Base-by-base conservation (phyloP, 2,329 filamentous ascomycete species). In the Pseudocercospora crystallina region DNA sequence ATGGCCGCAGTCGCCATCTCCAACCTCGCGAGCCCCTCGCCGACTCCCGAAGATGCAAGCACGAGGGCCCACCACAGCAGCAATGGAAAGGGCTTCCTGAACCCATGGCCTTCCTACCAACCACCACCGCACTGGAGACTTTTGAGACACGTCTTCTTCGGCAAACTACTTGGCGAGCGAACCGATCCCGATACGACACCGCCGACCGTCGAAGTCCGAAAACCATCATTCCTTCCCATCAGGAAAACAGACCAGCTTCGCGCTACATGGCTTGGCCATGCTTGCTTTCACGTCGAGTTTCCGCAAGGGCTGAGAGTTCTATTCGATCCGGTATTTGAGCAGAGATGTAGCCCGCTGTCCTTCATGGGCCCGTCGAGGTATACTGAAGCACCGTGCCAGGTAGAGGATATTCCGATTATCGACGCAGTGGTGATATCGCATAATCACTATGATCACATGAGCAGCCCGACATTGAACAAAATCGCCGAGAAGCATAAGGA, bases 251-350 rank as follows among this genome's bases (percentile, higher is more conserved):
- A 71, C 13, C 77, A 80, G 35, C 79, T 97, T 17, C 84, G 90
- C 47, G 89, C 91, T 31, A 97, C 92, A 35, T 96, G 92, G 92
- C 83, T 97, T 2, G 92, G 92, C 32, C 92, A 97, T 69, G 91
- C 92, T 3, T 96, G 90, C 74, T 96, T 90, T 74, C 91, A 89
- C 64, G 83, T 95, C 61, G 92, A 96, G 70, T 96, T 91, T 63
- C 90, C 90, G 1, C 80, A 81, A 11, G 92, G 92, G 1, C 76
- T 97, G 46, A 84, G 92, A 47, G 89, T 95, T 3, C 81, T 97
- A 3, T 96, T 96, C 68, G 92, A 96, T 65, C 92, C 92, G 1
- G 91, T 96, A 31, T 95, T 96, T 60, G 89, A 92, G 67, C 83
- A 90, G 56, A 84, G 89, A 61, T 96, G 92, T 73, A 85, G 86